Conservation (phyloP, 345 rosid species). For the Erysimum cheiranthoides region DNA sequence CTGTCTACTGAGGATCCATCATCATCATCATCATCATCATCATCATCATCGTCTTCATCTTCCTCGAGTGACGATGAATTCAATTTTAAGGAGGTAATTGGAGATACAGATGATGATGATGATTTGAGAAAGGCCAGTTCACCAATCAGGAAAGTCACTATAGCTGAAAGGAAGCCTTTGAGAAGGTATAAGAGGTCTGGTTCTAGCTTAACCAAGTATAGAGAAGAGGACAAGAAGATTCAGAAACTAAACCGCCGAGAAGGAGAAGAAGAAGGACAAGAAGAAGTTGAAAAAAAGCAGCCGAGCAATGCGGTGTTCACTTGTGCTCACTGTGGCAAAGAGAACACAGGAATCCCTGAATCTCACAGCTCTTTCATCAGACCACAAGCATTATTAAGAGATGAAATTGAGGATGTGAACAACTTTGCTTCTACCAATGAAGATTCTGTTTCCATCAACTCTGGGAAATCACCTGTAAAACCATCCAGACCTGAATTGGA, state of each 20-base stretch:
- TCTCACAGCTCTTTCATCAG: conserved; percentile 18
- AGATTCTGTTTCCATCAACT: conserved; percentile 34
- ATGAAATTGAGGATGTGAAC: conserved; percentile 29
- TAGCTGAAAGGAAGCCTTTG: conserved; percentile 26
- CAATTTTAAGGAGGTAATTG: conserved; percentile 26
- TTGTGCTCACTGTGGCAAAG: conserved; percentile 43
- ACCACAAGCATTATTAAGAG: conserved; percentile 18
- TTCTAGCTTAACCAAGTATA: conserved; percentile 33
- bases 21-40: background rate
- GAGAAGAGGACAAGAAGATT: conserved; percentile 13
- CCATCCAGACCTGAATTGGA: conserved; percentile 24
- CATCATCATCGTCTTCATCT: conserved; percentile 1
- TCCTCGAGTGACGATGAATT: conserved; percentile 33
- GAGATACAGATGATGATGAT: conserved; percentile 41
- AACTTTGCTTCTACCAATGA: conserved; percentile 24
- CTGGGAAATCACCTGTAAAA: conserved; percentile 19
- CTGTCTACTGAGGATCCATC: conserved; percentile 27
- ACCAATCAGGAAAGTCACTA: conserved; percentile 21
- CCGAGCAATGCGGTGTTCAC: conserved; percentile 8
- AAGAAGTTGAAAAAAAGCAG: conserved; percentile 7
- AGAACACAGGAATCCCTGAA: conserved; percentile 22
- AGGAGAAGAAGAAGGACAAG: conserved; percentile 21
- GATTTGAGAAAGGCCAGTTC: conserved; percentile 9
- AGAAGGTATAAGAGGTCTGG: conserved; percentile 23
- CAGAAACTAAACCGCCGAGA: conserved; percentile 12